Conservation (phyloP, 208 protist species). For the Leishmania amazonensis region DNA sequence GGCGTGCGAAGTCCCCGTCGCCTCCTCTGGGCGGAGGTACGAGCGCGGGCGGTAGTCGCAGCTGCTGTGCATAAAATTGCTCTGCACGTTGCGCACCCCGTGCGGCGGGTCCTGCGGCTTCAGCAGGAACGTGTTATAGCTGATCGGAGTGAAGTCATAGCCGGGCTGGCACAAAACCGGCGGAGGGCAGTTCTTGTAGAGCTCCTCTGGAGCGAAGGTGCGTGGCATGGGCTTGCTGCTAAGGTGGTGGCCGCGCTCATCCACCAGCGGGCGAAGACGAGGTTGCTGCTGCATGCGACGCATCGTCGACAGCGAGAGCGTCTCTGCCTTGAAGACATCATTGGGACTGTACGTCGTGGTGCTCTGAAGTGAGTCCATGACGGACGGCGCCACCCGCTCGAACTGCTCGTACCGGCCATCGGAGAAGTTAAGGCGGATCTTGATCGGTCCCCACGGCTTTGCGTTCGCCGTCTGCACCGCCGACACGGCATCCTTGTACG, state of each 20-base stretch:
- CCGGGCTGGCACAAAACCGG: conserved; percentile 78
- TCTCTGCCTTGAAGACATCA: conserved; percentile 56
- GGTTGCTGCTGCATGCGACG: conserved; percentile 44
- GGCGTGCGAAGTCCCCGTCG: conserved; percentile 33
- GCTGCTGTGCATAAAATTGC: conserved; percentile 73
- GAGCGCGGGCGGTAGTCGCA: conserved; percentile 78
- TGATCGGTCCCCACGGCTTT: conserved; percentile 75
- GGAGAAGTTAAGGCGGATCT: conserved; percentile 78
- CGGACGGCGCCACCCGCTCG: conserved; percentile 55
- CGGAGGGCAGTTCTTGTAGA: conserved; percentile 80
- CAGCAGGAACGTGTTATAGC: conserved; percentile 74
- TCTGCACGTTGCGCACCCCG: conserved; percentile 73
- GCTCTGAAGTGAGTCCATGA: conserved; percentile 50
- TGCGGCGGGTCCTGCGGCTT: conserved; percentile 54
- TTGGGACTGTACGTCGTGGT: conserved; percentile 72
- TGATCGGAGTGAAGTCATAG: conserved; percentile 88
- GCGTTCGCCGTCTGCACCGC: conserved; percentile 70
- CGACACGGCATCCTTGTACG: conserved; percentile 72
- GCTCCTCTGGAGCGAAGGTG: conserved; percentile 75
- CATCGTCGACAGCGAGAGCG: conserved; percentile 36
- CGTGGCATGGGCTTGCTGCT: conserved; percentile 44
- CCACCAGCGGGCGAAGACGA: conserved; percentile 59
- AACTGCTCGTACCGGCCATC: conserved; percentile 72
- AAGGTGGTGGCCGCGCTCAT: conserved; percentile 64
- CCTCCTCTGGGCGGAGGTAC: conserved; percentile 56